A percentile compares a stretch with the other conserved stretches of the same genome.
Conservation (phyloP, 2,329 filamentous ascomycete genomes). For the Myriosclerotinia scirpicola region DNA sequence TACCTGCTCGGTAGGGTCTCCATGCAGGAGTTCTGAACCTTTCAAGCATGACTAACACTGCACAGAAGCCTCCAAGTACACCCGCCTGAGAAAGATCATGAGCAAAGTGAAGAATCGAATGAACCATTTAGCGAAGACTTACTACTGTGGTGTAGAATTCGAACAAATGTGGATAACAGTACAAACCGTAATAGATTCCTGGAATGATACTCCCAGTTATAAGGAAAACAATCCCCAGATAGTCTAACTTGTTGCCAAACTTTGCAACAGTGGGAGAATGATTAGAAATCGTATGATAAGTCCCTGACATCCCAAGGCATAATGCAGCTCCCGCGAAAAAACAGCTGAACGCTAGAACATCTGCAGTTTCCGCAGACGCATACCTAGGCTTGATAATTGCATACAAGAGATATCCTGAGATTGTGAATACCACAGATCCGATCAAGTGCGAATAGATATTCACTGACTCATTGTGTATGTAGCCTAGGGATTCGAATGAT, state of each 20-base stretch:
- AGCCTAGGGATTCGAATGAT: constrained; percentile 58
- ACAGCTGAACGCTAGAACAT: constrained; percentile 71
- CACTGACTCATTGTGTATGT: constrained; percentile 63
- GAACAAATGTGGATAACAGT: constrained; percentile 65
- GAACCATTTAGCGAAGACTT: constrained; percentile 9
- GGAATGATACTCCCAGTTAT: constrained; percentile 93
- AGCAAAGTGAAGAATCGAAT: constrained; percentile 7
- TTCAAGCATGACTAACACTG: constrained; percentile 74
- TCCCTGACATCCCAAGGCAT: constrained; percentile 79
- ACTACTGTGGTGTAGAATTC: constrained; percentile 62
- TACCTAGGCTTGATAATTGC: constrained; percentile 64
- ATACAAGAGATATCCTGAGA: constrained; percentile 55
- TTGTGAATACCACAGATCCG: constrained; percentile 61
- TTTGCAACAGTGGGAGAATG: constrained; percentile 76
- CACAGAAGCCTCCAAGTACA: constrained; percentile 72
- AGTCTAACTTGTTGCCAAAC: constrained; percentile 91
- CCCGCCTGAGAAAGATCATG: constrained; percentile 60
- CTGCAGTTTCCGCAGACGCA: constrained; percentile 56
- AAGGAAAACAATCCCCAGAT: constrained; percentile 86
- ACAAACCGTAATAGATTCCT: constrained; percentile 84
- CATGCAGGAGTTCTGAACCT: constrained; percentile 80
- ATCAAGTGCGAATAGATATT: constrained; percentile 72
- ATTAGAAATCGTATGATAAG: constrained; percentile 81
- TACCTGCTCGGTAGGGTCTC: constrained; percentile 79
- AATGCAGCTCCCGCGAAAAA: constrained; percentile 75